Percentiles rank a stretch among this genome's conserved stretches.
phyloP scores from a whole-genome alignment of 2,329 filamentous ascomycete genomes.

The Ustilaginoidea virens region DNA sequence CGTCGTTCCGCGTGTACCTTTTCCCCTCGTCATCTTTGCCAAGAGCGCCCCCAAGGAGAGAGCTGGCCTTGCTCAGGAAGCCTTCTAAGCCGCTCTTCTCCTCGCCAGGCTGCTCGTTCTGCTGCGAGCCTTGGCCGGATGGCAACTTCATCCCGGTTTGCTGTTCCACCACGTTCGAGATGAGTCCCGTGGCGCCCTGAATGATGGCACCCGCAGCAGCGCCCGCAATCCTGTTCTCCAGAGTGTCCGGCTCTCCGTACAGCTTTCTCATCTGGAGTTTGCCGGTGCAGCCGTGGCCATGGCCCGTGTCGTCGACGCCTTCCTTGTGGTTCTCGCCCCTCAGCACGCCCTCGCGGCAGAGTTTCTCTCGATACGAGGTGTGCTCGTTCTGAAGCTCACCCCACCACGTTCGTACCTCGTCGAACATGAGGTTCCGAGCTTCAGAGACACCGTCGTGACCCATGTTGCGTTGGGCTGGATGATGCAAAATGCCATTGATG shows the following conservation, averaged over 20 bases:
- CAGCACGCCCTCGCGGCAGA: conserved; percentile 65
- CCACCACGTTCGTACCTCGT: conserved; percentile 78
- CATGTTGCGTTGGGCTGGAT: conserved; percentile 61
- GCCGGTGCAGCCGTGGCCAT: conserved; percentile 67
- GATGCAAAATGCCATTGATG: conserved; percentile 70
- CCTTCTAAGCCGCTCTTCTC: conserved; percentile 53
- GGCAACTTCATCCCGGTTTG: conserved; percentile 28
- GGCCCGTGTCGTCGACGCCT: conserved; percentile 68
- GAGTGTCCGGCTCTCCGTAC: conserved; percentile 30
- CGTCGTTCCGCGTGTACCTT: conserved; percentile 34
- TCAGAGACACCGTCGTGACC: conserved; percentile 57
- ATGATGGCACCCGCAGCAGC: conserved; percentile 42
- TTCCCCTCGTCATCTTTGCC: conserved; percentile 38
- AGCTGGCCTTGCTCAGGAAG: conserved; percentile 53
- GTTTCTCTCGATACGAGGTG: conserved; percentile 54
- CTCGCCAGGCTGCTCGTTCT: conserved; percentile 35
- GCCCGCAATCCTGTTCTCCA: conserved; percentile 40
- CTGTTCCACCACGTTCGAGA: conserved; percentile 29
- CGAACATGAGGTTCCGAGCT: conserved; percentile 63
- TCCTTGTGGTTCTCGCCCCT: conserved; percentile 74
- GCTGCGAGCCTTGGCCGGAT: conserved; percentile 11
- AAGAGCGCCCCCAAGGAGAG: conserved; percentile 48
- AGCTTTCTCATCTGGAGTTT: conserved; percentile 67
- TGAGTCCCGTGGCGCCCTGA: conserved; percentile 37
- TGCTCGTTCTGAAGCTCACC: conserved; percentile 43